Evolutionary conservation across 1,139 yeast species (phyloP), one percentile per base, ranked within the genome.

Genomic region (Debaryomyces subglobosus): DNA sequence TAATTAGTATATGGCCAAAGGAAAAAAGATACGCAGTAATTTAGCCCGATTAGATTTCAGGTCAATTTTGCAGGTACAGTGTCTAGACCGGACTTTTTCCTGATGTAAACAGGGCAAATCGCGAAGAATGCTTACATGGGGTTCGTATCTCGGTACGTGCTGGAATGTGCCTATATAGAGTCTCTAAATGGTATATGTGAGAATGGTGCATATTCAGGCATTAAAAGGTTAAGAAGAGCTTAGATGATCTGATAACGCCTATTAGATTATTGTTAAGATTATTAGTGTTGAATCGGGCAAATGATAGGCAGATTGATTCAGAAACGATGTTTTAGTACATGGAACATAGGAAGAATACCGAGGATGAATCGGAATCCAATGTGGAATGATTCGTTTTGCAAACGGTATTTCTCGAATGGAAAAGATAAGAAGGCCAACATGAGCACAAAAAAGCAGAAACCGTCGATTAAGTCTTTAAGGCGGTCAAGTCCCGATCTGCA

Each of bases 381-480:
- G 10, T 37, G 13, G 32, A 13, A 21, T 5, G 34, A 27, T 8
- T 5, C 24, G 10, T 20, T 25, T 16, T 27, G 32, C 21, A 30
- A 8, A 13, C 43, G 43, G 36, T 30, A 27, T 9, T 12, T 27
- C 20, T 40, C 43, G 37, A 40, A 20, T 12, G 36, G n/a, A 5
- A 30, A 29, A 10, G 36, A 30, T 18, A 29, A 32, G 36, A 30
- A 13, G 25, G 16, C 30, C 30, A 40, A 20, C 13, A 12, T 30
- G 18, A 32, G 27, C 29, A 32, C 34, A 9, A 45, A 45, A 35
- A 64, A 64, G 47, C 63, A 62, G 52, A 65, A 64, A 50, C 57
- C 58, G 6, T 59, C 61, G 3, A 61, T 64, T 10, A 68, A 65
- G 50, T 60, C 65, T 41, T 56, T 69, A 20, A 59, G 73, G 24